Evolutionary conservation across 352 stramenopile genomes (phyloP).

Genomic region (Pythium dissimile): DNA sequence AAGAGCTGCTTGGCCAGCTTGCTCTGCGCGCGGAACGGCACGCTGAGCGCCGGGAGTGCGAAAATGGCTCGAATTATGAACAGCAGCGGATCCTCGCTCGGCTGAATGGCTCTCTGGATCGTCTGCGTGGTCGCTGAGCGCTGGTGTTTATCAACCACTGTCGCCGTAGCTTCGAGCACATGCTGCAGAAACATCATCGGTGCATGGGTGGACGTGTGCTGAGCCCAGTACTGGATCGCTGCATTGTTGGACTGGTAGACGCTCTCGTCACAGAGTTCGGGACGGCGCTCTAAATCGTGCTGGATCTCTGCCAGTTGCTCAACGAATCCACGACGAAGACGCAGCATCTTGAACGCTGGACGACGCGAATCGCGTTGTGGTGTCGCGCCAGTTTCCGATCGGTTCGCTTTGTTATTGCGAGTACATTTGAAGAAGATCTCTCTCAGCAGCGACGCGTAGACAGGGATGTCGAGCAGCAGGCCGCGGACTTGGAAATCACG

Average conservation of each 20-base stretch:
- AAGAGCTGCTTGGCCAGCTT: constrained; percentile 71
- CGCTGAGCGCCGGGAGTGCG: constrained; percentile 43
- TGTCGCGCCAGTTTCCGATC: constrained; percentile 31
- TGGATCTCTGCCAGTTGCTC: constrained; percentile 34
- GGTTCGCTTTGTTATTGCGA: constrained; percentile 15
- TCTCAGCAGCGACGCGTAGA: constrained; percentile 62
- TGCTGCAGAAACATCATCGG: constrained; percentile 74
- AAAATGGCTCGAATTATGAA: constrained; percentile 47
- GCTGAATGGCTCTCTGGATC: constrained; percentile 43
- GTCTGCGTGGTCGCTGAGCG: constrained; percentile 37
- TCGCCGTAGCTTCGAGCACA: constrained; percentile 52
- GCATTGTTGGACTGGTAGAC: constrained; percentile 9
- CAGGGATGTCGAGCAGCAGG: constrained; percentile 41
- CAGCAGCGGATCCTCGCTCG: constrained; percentile 35
- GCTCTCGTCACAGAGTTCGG: no score
- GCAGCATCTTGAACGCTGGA: constrained; percentile 56
- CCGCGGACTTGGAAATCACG: constrained; percentile 37
- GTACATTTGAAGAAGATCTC: constrained; percentile 81
- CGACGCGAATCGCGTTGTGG: constrained; percentile 25
- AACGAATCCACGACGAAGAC: constrained; percentile 47
- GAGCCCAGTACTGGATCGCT: constrained; percentile 48
- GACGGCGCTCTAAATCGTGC: background rate
- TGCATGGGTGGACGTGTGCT: constrained; percentile 31
- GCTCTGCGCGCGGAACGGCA: constrained; percentile 48
- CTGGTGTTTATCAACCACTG: constrained; percentile 48